Evolutionary conservation across 208 protist species (phyloP).

Genomic region (Giardia muris): DNA sequence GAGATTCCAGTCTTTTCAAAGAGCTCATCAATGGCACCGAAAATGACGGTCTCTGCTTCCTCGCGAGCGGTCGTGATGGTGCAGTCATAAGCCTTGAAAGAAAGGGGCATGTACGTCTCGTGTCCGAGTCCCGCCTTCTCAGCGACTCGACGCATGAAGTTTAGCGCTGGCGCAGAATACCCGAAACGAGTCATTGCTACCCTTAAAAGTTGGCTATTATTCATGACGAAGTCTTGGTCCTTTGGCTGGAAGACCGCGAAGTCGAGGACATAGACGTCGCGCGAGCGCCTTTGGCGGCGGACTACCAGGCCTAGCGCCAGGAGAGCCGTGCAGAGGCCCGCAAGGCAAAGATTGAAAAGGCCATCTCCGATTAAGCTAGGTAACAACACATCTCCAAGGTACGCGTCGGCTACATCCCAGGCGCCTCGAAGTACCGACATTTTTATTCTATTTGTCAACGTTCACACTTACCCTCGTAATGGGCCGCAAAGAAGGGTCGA

Average conservation of each 20-base stretch:
- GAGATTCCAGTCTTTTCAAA: slow-evolving; percentile 40
- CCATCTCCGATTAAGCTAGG: no score
- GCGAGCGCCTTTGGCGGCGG: no score
- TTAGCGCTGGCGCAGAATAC: slow-evolving; percentile 36
- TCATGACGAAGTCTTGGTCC: slow-evolving; percentile 9
- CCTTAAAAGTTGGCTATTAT: slow-evolving; percentile 25
- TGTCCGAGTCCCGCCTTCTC: slow-evolving; percentile 43
- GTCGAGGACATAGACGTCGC: slow-evolving; percentile 52
- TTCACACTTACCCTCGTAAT: no score
- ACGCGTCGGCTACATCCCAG: no score
- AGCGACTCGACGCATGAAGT: slow-evolving; percentile 46
- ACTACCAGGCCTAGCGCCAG: no score
- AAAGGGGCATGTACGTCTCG: slow-evolving; percentile 42
- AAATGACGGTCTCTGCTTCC: slow-evolving; percentile 41
- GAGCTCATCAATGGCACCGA: slow-evolving; percentile 39
- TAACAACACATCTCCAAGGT: no score
- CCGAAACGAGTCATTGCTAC: slow-evolving; percentile 43
- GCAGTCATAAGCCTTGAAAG: slow-evolving; percentile 19
- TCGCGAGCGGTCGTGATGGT: slow-evolving; percentile 39
- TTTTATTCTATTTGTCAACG: no score
- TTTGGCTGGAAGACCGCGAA: slow-evolving; percentile 46
- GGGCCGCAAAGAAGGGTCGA: no score
- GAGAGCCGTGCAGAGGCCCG: no score
- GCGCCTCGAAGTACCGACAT: no score
- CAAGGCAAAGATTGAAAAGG: no score